Evolutionary conservation across 176 grass and related monocot genomes (phyloP).

Genomic region (Juncus inflexus): DNA sequence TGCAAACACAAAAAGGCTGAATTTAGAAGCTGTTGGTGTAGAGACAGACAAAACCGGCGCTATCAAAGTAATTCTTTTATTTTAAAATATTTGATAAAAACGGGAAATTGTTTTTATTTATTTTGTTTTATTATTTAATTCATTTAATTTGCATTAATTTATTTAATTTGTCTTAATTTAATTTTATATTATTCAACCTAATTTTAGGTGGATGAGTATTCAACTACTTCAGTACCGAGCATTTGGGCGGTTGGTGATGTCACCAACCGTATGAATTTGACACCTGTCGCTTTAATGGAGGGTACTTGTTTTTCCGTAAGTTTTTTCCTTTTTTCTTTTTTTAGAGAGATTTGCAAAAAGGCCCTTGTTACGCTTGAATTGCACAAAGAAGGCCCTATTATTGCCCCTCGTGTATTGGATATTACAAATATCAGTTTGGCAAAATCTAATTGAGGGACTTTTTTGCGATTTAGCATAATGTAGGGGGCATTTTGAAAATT

Average conservation of each 20-base stretch:
- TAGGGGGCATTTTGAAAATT: too few species aligned
- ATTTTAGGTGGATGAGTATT: conserved; percentile 92
- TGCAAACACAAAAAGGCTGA: conserved; percentile 77
- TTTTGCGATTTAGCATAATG: too few species aligned
- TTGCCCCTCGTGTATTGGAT: neutral
- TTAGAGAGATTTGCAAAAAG: neutral
- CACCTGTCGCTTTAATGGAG: conserved; percentile 96
- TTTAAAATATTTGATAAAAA: neutral
- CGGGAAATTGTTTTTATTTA: neutral
- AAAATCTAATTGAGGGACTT: too few species aligned
- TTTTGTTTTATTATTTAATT: conserved; percentile 6
- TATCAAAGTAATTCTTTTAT: conserved; percentile 60
- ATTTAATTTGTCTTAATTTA: conserved; percentile 5
- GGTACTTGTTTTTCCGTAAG: conserved; percentile 94
- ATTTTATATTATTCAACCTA: conserved; percentile 1
- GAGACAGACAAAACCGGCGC: conserved; percentile 68
- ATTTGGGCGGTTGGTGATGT: conserved; percentile 99
- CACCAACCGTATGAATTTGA: conserved; percentile 91
- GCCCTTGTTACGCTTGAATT: too few species aligned
- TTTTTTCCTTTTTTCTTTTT: conserved; percentile 9
- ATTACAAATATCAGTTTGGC: too few species aligned
- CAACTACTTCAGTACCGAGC: conserved; percentile 56
- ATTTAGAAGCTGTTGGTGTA: conserved; percentile 73
- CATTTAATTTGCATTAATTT: conserved; percentile 3
- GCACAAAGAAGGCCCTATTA: neutral